A percentile compares a stretch with the other conserved stretches of the same genome.
phyloP scores from a whole-genome alignment of 371 early-diverging fungal genomes.

The Cokeromyces recurvatus region DNA sequence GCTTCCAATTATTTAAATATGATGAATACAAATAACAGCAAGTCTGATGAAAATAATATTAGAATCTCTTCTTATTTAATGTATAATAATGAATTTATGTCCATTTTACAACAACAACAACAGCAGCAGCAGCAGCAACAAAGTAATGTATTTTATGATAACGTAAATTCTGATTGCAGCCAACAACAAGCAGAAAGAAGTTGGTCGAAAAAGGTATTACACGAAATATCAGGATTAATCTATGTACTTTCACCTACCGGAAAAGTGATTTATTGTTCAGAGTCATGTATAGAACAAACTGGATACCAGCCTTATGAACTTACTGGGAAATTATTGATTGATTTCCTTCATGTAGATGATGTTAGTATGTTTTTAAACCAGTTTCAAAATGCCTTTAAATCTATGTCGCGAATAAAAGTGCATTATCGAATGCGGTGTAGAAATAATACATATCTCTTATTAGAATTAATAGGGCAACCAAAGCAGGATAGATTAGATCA shows the following conservation, averaged over 20 bases:
- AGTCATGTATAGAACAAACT: conserved; percentile 41
- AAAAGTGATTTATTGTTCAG: conserved; percentile 46
- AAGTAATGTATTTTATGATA: too few relatives aligned
- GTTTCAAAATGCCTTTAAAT: conserved; percentile 25
- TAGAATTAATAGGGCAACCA: conserved; percentile 43
- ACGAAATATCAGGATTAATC: conserved; percentile 50
- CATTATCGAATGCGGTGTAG: conserved; percentile 41
- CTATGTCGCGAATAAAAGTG: conserved; percentile 19
- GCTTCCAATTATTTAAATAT: too few relatives aligned
- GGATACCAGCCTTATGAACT: conserved; percentile 49
- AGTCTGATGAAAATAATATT: too few relatives aligned
- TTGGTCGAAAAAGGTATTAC: conserved; percentile 42
- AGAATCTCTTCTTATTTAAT: too few relatives aligned
- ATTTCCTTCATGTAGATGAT: conserved; percentile 54
- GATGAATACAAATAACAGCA: too few relatives aligned
- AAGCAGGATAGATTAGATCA: conserved; percentile 2
- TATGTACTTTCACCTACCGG: conserved; percentile 47
- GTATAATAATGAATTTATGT: too few relatives aligned
- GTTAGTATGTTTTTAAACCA: conserved; percentile 34
- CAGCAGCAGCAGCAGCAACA: too few relatives aligned
- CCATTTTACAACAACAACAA: too few relatives aligned
- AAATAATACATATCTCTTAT: conserved; percentile 33
- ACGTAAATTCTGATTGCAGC: too few relatives aligned
- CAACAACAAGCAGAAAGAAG: too few relatives aligned
- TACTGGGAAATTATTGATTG: conserved; percentile 36